Base-by-base conservation (phyloP, 129 eudicot species). In the Chrysanthemum seticuspe region DNA sequence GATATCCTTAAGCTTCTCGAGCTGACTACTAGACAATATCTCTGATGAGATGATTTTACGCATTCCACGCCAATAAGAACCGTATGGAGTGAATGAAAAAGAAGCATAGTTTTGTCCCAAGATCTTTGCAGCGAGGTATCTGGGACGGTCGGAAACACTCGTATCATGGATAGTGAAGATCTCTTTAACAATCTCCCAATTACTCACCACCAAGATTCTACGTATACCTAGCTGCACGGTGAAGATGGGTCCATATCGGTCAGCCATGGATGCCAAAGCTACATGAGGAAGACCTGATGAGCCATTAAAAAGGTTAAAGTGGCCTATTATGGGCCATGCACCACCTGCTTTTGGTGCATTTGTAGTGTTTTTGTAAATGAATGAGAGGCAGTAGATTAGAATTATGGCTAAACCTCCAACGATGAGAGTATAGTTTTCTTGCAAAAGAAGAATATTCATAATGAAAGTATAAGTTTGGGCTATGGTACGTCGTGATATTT, bases 251-350 rank as follows among this genome's bases (percentile, higher is more conserved):
- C 66, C 66, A 6, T 61, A 16, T 27, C 14, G 13, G 47, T 6
- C 66, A 12, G 66, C 66, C 66, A 61, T 12, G 9, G 66, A 13
- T 12, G 66, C 45, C 12, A 27, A 61, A 6, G 47, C 66, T 61
- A 6, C 2, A 3, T 82, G 82, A 2, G 62, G 64, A 54, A 51
- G 79, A 40, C 67, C 19, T 10, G 73, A 25, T 31, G 47, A 40
- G 47, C 44, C 19, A 31, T 18, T 55, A 25, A 76, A 76, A 15
- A 54, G 60, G 25, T 76, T 76, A 14, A 52, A 66, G 60, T 85
- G 89, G 25, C 89, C 93, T 5, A 77, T 63, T 9, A 85, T 55
- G 14, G 89, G 89, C 85, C 89, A 74, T 70, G 82, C 77, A 48
- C 93, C 93, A 29, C 78, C 74, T 48, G 87, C 80, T 72, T 65